Conservation (phyloP, 768 basidiomycete species). For the Collybia mongolica region DNA sequence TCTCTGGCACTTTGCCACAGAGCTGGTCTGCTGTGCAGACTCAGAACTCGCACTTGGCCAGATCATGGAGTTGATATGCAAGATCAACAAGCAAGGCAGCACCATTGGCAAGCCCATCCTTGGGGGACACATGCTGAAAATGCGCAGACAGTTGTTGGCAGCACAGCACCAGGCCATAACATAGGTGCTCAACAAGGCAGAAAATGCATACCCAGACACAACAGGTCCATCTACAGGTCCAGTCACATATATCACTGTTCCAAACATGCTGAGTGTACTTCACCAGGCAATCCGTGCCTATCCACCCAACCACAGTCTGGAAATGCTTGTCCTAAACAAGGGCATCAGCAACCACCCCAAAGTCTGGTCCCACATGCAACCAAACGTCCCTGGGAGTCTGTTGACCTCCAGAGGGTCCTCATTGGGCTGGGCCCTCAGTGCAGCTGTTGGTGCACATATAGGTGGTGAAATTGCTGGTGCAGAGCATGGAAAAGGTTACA, state of each 20-base stretch:
- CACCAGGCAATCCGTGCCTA: conserved; percentile 36
- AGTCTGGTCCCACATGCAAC: conserved; percentile 59
- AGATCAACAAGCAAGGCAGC: conserved; percentile 18
- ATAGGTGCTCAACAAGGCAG: conserved; percentile 24
- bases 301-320: conserved; percentile 33
- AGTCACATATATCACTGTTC: conserved; percentile 31
- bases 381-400: conserved; percentile 48
- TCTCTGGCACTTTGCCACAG: conserved; percentile 52
- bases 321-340: conserved; percentile 58
- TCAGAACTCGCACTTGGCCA: conserved; percentile 49
- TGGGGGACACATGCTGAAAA: conserved; percentile 12
- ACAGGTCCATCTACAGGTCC: conserved; percentile 4
- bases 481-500: conserved; percentile 28
- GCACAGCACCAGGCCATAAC: conserved; percentile 21
- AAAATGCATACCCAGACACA: conserved; percentile 19
- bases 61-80: conserved; percentile 35
- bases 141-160: conserved; percentile 10
- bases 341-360: conserved; percentile 53
- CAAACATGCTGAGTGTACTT: conserved; percentile 49
- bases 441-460: conserved; percentile 56
- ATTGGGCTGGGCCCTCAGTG: conserved; percentile 69
- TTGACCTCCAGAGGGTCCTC: conserved; percentile 62
- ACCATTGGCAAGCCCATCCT: conserved; percentile 5
- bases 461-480: conserved; percentile 31
- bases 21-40: conserved; percentile 61